These are phyloP conservation scores for Sporobolomyces pararoseus DNA, from an alignment of 768 basidiomycete genomes.

Conservation along the genomic window DNA sequence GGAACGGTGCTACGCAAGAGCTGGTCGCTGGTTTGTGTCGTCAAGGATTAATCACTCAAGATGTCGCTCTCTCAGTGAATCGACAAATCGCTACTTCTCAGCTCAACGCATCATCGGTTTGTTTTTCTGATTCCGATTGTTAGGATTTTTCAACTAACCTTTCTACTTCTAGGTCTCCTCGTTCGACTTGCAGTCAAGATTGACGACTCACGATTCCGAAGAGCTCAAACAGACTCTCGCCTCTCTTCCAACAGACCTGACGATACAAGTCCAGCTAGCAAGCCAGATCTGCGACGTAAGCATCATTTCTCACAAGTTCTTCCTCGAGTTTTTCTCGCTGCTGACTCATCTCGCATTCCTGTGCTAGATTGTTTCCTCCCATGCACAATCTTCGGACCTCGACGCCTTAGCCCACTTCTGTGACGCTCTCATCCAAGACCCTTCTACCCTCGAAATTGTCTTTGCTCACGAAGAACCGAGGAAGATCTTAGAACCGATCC, in stretches of 20 bases:
- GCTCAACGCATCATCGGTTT: not conserved
- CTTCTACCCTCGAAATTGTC: slow-evolving; percentile 5
- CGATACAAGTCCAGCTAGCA: not conserved
- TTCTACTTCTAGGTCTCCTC: not conserved
- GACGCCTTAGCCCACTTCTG: slow-evolving; percentile 6
- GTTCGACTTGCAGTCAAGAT: not conserved
- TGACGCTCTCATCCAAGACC: slow-evolving; percentile 3
- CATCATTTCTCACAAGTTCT: not conserved
- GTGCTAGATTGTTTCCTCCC: not conserved
- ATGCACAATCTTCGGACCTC: slow-evolving; percentile 14
- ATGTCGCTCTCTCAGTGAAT: not conserved
- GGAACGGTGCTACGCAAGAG: too few species aligned
- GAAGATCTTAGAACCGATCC: slow-evolving; percentile 15
- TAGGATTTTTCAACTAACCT: too few species aligned
- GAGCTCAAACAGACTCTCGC: slow-evolving; percentile 6
- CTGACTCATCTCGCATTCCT: too few species aligned
- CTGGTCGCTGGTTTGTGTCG: not conserved
- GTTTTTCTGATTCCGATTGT: not conserved
- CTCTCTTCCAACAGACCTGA: not conserved
- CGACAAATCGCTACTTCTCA: not conserved
- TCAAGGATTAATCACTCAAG: not conserved
- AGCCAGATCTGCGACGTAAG: slow-evolving; percentile 6
- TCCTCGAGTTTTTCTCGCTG: not conserved
- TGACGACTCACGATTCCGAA: not conserved
- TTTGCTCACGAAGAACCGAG: slow-evolving; percentile 29